A percentile compares a stretch with the other conserved stretches of the same genome.
These are phyloP conservation scores for Cladosporium phlei DNA, from an alignment of 2,329 filamentous ascomycete species.

Conservation along the genomic window DNA sequence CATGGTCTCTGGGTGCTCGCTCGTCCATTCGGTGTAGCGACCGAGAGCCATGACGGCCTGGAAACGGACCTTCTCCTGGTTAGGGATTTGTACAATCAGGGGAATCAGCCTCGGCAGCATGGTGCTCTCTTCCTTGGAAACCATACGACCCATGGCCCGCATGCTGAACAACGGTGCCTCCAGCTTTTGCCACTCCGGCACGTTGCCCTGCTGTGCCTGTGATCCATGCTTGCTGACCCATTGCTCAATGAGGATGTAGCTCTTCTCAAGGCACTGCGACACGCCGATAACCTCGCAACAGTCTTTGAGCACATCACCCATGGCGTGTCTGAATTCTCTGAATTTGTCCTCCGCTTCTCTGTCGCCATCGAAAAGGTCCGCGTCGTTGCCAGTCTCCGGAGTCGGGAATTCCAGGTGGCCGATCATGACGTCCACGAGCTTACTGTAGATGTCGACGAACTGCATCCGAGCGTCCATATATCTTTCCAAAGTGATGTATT, in stretches of 20 bases:
- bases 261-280: constrained; percentile 83
- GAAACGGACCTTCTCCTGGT: constrained; percentile 96
- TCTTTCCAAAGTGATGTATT: constrained; percentile 84
- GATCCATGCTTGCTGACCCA: constrained; percentile 83
- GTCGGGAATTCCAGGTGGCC: constrained; percentile 82
- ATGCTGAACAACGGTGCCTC: constrained; percentile 94
- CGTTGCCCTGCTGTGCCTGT: constrained; percentile 66
- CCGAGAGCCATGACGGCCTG: constrained; percentile 97
- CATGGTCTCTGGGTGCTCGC: constrained; percentile 85
- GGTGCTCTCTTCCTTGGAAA: constrained; percentile 78
- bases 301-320: constrained; percentile 97
- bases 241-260: constrained; percentile 75
- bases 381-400: constrained; percentile 66
- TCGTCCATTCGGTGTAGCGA: constrained; percentile 96
- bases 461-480: constrained; percentile 77
- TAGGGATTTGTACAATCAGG: constrained; percentile 86
- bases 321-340: constrained; percentile 89
- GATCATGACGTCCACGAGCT: constrained; percentile 88
- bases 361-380: constrained; percentile 90
- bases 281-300: constrained; percentile 94
- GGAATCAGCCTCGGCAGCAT: constrained; percentile 90
- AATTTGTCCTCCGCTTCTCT: constrained; percentile 96
- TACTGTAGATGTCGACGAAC: constrained; percentile 76
- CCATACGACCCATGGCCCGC: constrained; percentile 94
- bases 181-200: constrained; percentile 93